Percentiles rank a stretch among this genome's conserved stretches.
These are phyloP conservation scores for Antitrichia curtipendula DNA, from an alignment of 225 moss, liverwort and hornwort species.

Conservation along the genomic window DNA sequence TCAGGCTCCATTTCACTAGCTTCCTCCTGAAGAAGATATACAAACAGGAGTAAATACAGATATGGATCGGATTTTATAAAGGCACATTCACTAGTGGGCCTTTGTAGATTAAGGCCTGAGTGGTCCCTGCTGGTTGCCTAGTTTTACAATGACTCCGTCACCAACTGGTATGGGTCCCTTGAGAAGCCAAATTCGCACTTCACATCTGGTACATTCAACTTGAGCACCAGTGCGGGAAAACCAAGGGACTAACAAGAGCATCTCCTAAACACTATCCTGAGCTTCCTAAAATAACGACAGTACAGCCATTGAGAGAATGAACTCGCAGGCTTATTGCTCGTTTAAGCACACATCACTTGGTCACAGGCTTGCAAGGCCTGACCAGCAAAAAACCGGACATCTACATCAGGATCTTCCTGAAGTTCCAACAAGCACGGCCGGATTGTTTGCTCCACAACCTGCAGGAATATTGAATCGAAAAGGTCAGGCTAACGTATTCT, in stretches of 20 bases:
- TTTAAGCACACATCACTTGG: constrained; percentile 93
- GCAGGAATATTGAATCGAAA: not conserved
- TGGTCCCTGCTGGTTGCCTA: constrained; percentile 36
- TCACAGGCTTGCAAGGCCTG: constrained; percentile 98
- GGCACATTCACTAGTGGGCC: constrained; percentile 30
- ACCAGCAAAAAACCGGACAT: constrained; percentile 91
- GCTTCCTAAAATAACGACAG: constrained; percentile 22
- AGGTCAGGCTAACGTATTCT: not conserved
- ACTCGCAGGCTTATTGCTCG: not conserved
- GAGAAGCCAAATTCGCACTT: constrained; percentile 32
- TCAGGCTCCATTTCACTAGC: constrained; percentile 34
- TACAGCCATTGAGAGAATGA: constrained; percentile 24
- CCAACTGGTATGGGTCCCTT: constrained; percentile 39
- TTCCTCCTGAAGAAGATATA: constrained; percentile 36
- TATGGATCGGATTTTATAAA: constrained; percentile 7
- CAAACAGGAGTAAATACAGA: constrained; percentile 45
- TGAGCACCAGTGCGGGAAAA: constrained; percentile 22
- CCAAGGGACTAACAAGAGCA: constrained; percentile 31
- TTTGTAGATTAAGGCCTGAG: constrained; percentile 18
- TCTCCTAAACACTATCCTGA: constrained; percentile 20
- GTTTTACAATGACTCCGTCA: constrained; percentile 44
- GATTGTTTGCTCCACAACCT: constrained; percentile 97
- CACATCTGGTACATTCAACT: constrained; percentile 28
- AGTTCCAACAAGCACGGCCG: constrained; percentile 95
- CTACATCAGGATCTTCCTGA: constrained; percentile 95